Evolutionary conservation across 495 filamentous ascomycete genomes (phyloP), one percentile per base, ranked within the genome.

Genomic region (Hyphodiscus hymeniophilus): DNA sequence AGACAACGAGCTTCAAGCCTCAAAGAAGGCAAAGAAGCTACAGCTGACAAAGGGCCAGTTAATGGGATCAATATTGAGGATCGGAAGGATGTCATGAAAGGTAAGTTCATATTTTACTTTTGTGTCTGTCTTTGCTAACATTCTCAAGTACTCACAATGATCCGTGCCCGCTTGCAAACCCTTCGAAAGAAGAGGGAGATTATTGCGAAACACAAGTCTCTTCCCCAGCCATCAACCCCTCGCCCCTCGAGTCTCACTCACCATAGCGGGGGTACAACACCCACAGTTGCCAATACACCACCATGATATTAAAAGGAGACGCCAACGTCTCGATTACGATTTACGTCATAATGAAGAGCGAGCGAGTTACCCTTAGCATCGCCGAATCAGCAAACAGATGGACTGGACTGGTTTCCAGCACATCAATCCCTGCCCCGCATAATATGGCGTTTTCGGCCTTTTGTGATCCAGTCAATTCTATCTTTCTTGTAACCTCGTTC

Each of bases 21-120:
- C 30, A 45, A 41, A 57, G 65, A 69, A 2, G 72, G 72, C 33
- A 67, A 62, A 35, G 62, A 70, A 17, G 60, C 63, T 11, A 62
- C 57, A 38, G 53, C 48, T 20, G 52, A 60, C 3, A 77, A 81
- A 16, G 74, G 71, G 20, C 50, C 57, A 1, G 60, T 71, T 3
- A 74, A 74, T 51, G 80, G 77, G 10, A 75, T 89, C 43, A 79
- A 81, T 62, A 69, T 71, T 42, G 84, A 89, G 50, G 85, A 91
- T 63, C 80, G 84, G 54, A 74, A 82, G 57, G 68, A 78, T 11
- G 76, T 90, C 16, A 65, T 81, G 39, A 89, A 85, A 61, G 67
- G 85, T 89, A 66, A 73, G 73, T 23, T 42, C 13, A 55, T 44
- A 20, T 45, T 42, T 18, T 44, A 36, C 10, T 43, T 42, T 15